phyloP scores from a whole-genome alignment of 116 monocot species.

The Trichopus zeylanicus region DNA sequence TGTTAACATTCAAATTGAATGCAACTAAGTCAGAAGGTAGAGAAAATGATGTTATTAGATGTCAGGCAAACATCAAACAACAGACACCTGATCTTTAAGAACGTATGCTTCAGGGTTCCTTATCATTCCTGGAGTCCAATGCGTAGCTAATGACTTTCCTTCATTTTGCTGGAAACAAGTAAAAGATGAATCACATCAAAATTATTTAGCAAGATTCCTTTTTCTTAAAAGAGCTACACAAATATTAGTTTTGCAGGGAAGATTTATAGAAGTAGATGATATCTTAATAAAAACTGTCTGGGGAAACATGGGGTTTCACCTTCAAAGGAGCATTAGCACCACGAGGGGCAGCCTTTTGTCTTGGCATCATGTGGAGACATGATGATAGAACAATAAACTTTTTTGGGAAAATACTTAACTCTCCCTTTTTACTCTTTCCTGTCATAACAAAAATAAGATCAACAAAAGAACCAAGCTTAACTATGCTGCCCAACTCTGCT shows the following conservation, averaged over 20 bases:
- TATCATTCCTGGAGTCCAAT: slow-evolving; percentile 77
- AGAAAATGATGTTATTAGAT: neutral
- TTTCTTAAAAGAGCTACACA: too few species aligned
- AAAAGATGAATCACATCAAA: too few species aligned
- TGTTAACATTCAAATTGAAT: neutral
- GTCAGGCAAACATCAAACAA: too few species aligned
- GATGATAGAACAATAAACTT: slow-evolving; percentile 68
- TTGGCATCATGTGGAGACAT: slow-evolving; percentile 98
- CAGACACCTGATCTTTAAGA: slow-evolving; percentile 81
- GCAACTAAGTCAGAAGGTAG: neutral
- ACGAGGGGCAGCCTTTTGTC: slow-evolving; percentile 52
- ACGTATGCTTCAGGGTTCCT: slow-evolving; percentile 83
- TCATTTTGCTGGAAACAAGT: slow-evolving; percentile 53
- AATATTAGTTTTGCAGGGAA: too few species aligned
- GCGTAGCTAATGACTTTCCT: slow-evolving; percentile 9
- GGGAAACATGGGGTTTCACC: slow-evolving; percentile 31
- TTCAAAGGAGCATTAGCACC: slow-evolving; percentile 26
- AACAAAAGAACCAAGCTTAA: neutral
- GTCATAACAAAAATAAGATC: neutral
- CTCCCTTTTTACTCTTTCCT: slow-evolving; percentile 96
- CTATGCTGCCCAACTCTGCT: too few species aligned
- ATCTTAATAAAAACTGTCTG: too few species aligned
- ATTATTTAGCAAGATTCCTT: too few species aligned
- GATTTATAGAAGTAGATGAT: too few species aligned
- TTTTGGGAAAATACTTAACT: slow-evolving; percentile 85